These are phyloP conservation scores for Boletus sp. DNA, from an alignment of 1,284 basidiomycete species.

Conservation along the genomic window DNA sequence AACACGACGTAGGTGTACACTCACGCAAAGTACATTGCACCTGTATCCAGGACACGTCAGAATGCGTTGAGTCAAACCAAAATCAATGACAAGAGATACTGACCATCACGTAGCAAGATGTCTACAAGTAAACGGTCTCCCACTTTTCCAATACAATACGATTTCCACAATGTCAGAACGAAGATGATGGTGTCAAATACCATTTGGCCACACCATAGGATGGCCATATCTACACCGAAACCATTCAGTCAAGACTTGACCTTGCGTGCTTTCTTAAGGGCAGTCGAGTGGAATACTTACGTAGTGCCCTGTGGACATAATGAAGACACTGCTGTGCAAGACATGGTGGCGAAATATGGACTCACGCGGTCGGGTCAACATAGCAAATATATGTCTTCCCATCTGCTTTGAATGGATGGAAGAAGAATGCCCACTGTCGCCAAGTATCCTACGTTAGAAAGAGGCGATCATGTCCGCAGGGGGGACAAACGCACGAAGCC, in stretches of 20 bases:
- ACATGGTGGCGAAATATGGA: neutral
- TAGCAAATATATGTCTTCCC: neutral
- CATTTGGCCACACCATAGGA: constrained; percentile 11
- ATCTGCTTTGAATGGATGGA: neutral
- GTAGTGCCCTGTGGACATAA: constrained; percentile 1
- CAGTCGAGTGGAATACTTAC: constrained; percentile 2
- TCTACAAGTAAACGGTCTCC: constrained; percentile 9
- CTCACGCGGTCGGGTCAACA: neutral
- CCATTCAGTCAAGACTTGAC: neutral
- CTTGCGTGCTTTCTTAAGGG: neutral
- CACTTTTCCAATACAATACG: constrained; percentile 1
- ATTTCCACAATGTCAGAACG: constrained; percentile 9
- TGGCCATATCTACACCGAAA: neutral
- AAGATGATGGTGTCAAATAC: constrained; percentile 17
- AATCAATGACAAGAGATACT: neutral
- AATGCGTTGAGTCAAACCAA: neutral
- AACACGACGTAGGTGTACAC: neutral
- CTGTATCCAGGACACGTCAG: constrained; percentile 6
- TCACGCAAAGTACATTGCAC: constrained; percentile 20
- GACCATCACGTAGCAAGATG: constrained; percentile 19
- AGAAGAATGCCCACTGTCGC: constrained; percentile 9
- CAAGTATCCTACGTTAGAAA: neutral
- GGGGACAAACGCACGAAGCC: constrained; percentile 20
- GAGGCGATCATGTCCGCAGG: neutral
- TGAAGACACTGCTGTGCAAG: neutral